Base-by-base conservation (phyloP, 306 rosid species). In the Rosa lucieae region DNA sequence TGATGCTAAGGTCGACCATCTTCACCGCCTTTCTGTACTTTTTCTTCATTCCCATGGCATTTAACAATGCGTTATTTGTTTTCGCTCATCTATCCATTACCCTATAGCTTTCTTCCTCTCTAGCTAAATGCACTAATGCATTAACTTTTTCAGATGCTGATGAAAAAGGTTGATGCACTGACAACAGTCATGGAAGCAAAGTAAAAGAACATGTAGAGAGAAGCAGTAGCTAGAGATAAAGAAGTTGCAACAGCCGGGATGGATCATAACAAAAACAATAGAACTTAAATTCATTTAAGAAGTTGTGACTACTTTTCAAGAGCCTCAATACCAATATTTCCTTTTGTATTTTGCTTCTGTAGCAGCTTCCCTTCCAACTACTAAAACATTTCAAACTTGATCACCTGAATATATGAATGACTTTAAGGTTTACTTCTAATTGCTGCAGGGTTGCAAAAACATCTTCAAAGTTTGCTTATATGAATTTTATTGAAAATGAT, bases 121-220 rank as follows among this genome's bases (percentile, higher is more conserved):
- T 44, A 21, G 23, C 47, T 72, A 23, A 61, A 47, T 66, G 78
- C 23, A 71, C 78, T 81, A 80, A 78, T 70, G 59, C 61, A 77
- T 58, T 82, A 42, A 48, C 70, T 58, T 42, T 82, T 85, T 20
- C 89, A 92, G 98, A 81, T 81, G 85, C 97, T 95, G 58, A 75
- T 76, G 70, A 95, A 90, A 87, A 95, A 90, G 88, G 94, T 93
- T 37, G 96, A 92, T 65, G 92, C 94, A 56, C 74, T 92, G 70
- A 87, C 96, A 78, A 95, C 91, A 79, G 83, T 98, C 65, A 91
- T 89, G 80, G 99, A 92, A 83, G 77, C 88, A 51, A 97, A 93
- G 86, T 89, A 88, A n/a, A 95, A 95, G 92, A 92, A 91, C 86
- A 78, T 84, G 90, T 93, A 85, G 87, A 88, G 98, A 89, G 97